Evolutionary conservation across 129 eudicot species (phyloP).

Genomic region (Calendula officinalis): DNA sequence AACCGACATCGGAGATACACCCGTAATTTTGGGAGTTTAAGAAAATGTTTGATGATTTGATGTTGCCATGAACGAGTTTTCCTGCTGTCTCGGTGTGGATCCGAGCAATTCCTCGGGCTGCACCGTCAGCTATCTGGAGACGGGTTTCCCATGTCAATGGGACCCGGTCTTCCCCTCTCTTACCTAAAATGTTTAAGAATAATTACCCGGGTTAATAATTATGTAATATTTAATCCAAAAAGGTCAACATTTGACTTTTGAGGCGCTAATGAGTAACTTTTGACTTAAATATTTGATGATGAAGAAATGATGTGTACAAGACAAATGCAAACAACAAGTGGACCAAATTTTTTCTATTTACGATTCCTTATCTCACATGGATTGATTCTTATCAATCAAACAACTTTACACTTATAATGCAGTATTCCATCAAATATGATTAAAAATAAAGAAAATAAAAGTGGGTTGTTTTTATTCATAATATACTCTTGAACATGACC

Average conservation of each 20-base stretch:
- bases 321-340: constrained; percentile 34
- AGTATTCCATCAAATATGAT: constrained; percentile 25
- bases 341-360: constrained; percentile 30
- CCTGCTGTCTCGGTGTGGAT: constrained; percentile 61
- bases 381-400: constrained; percentile 37
- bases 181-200: constrained; percentile 45
- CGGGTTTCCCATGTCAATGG: constrained; percentile 86
- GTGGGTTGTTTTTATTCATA: background rate
- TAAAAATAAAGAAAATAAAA: background rate
- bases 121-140: constrained; percentile 72
- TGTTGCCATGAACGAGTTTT: constrained; percentile 90
- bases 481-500: constrained; percentile 19
- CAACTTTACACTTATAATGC: constrained; percentile 33
- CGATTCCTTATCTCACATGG: constrained; percentile 42
- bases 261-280: constrained; percentile 5
- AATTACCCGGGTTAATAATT: background rate
- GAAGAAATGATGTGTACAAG: constrained; percentile 13
- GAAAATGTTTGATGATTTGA: constrained; percentile 86
- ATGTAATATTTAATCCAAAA: background rate
- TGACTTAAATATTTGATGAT: background rate
- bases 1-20: constrained; percentile 77
- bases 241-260: constrained; percentile 14
- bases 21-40: constrained; percentile 62
- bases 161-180: constrained; percentile 64
- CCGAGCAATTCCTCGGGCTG: constrained; percentile 85